phyloP scores from a whole-genome alignment of 805 yeast genomes.

The Torulaspora delbrueckii region DNA sequence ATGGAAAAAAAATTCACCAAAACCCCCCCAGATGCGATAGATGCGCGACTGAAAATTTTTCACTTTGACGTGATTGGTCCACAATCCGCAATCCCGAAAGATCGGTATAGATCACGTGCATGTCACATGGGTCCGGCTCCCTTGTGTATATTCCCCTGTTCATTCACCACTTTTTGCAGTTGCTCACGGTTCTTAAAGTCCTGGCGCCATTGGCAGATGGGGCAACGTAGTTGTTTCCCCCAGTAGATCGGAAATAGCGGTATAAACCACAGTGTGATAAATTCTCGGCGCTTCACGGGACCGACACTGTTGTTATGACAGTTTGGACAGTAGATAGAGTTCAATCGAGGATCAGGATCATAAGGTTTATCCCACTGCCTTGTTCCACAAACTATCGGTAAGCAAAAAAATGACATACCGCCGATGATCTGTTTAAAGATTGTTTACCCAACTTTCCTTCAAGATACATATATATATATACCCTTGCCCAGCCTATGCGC shows the following conservation, averaged over 20 bases:
- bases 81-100: background rate
- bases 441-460: background rate
- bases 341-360: slow-evolving; percentile 25
- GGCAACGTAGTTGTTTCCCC: slow-evolving; percentile 48
- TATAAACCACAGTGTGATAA: slow-evolving; percentile 49
- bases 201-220: slow-evolving; percentile 48
- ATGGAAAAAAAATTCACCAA: background rate
- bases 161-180: slow-evolving; percentile 29
- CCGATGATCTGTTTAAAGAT: background rate
- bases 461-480: background rate
- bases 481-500: background rate
- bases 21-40: slow-evolving; percentile 1
- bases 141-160: slow-evolving; percentile 3
- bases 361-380: slow-evolving; percentile 33
- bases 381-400: slow-evolving; percentile 37
- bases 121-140: background rate
- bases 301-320: slow-evolving; percentile 54
- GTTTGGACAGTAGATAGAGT: slow-evolving; percentile 45
- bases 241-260: slow-evolving; percentile 52
- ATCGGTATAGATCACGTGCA: background rate
- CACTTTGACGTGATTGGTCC: background rate
- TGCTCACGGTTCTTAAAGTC: slow-evolving; percentile 34
- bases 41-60: background rate
- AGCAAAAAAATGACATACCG: slow-evolving; percentile 22
- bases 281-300: slow-evolving; percentile 49